Conservation (phyloP, 768 basidiomycete genomes). For the Kwoniella heveanensis region DNA sequence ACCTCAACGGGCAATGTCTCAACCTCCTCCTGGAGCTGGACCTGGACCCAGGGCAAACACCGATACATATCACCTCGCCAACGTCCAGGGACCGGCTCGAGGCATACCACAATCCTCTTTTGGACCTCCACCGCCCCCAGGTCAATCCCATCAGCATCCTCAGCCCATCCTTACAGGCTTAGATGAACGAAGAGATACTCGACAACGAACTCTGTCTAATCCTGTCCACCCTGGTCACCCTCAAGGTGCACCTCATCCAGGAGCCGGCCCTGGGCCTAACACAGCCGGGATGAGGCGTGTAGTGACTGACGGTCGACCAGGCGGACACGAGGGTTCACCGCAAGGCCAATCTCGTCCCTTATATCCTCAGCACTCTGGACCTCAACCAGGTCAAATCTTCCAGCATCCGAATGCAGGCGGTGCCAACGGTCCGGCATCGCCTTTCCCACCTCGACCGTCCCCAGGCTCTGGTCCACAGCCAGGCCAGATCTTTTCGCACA, state of each 20-base stretch:
- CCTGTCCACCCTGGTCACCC: conserved; percentile 15
- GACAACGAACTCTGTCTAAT: conserved; percentile 41
- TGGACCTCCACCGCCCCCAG: conserved; percentile 36
- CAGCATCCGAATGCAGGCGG: conserved; percentile 37
- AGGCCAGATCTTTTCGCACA: conserved; percentile 43
- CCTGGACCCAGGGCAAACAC: conserved; percentile 8
- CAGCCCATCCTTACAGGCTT: conserved; percentile 20
- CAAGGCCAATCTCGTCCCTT: conserved; percentile 20
- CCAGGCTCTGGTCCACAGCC: conserved; percentile 38
- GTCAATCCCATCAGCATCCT: conserved; percentile 1
- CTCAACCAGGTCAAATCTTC: conserved; percentile 54
- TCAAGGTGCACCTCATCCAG: conserved; percentile 7
- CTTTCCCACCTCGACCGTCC: conserved; percentile 23
- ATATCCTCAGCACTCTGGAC: conserved; percentile 36
- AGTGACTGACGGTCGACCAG: conserved; percentile 43
- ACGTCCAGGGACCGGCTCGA: conserved; percentile 31
- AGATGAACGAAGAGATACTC: conserved; percentile 26
- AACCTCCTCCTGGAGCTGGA: conserved; percentile 22
- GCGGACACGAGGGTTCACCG: conserved; percentile 10
- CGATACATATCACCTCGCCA: conserved; percentile 11
- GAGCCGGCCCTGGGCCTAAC: conserved; percentile 12
- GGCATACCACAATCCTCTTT: conserved; percentile 45
- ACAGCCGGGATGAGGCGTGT: conserved; percentile 35
- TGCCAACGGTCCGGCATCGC: conserved; percentile 17
- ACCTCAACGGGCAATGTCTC: conserved; percentile 19